These are phyloP conservation scores for Ustilago loliicola DNA, from an alignment of 1,284 basidiomycete genomes.

Conservation along the genomic window DNA sequence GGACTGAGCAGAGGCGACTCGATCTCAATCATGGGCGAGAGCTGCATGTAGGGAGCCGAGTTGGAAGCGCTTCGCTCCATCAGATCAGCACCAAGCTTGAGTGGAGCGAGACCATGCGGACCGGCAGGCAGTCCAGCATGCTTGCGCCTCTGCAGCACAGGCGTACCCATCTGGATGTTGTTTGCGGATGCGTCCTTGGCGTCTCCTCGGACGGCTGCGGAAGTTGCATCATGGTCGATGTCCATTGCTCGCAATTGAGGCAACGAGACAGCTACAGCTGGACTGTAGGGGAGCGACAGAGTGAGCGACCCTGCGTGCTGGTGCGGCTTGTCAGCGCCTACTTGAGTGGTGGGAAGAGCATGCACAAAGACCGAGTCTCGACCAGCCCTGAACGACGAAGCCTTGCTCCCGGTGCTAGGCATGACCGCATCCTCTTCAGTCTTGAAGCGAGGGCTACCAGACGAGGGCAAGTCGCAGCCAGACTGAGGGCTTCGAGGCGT, in stretches of 20 bases:
- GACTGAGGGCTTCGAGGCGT: constrained; percentile 56
- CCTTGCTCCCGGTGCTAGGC: constrained; percentile 18
- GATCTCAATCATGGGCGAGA: constrained; percentile 53
- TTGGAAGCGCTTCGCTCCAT: constrained; percentile 39
- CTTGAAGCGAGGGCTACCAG: constrained; percentile 45
- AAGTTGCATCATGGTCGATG: constrained; percentile 15
- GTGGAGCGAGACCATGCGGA: constrained; percentile 33
- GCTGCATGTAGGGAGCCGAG: constrained; percentile 44
- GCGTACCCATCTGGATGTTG: constrained; percentile 31
- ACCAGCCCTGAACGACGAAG: constrained; percentile 13
- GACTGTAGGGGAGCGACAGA: constrained; percentile 57
- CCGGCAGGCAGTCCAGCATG: constrained; percentile 30
- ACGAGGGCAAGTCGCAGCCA: constrained; percentile 42
- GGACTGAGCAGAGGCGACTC: constrained; percentile 53
- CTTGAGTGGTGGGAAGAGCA: constrained; percentile 58
- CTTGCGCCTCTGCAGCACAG: constrained; percentile 46
- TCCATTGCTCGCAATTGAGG: constrained; percentile 38
- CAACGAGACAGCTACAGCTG: constrained; percentile 33
- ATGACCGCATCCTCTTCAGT: constrained; percentile 14
- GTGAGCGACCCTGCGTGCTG: constrained; percentile 60
- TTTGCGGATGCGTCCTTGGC: constrained; percentile 7
- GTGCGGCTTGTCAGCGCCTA: constrained; percentile 41
- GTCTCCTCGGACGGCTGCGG: neutral
- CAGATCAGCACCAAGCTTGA: constrained; percentile 40
- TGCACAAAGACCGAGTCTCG: constrained; percentile 60